phyloP scores from a whole-genome alignment of 2,329 filamentous ascomycete species.

The Claviceps quebecensis region DNA sequence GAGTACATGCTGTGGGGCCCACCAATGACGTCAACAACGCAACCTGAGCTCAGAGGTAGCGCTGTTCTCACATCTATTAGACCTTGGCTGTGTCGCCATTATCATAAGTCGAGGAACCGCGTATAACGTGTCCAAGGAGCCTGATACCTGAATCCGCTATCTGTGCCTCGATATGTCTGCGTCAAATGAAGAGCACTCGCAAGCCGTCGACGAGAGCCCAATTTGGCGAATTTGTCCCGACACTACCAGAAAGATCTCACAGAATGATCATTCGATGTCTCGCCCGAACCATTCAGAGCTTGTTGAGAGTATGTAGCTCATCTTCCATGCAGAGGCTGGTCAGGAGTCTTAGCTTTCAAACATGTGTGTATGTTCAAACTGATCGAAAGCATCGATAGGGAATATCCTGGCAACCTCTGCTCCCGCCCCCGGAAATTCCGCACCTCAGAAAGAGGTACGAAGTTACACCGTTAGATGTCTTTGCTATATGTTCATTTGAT shows the following conservation, averaged over 20 bases:
- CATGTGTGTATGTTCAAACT: not conserved
- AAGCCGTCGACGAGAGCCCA: conserved; percentile 33
- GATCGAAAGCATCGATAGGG: conserved; percentile 33
- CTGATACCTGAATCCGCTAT: not conserved
- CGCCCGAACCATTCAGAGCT: conserved; percentile 65
- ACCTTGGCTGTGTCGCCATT: not conserved
- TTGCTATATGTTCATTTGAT: not conserved
- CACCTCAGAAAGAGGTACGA: conserved; percentile 58
- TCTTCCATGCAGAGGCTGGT: not conserved
- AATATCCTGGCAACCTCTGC: conserved; percentile 75
- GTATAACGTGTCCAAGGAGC: not conserved
- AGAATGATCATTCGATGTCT: conserved; percentile 58
- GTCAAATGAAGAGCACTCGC: conserved; percentile 9
- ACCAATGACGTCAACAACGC: conserved; percentile 9
- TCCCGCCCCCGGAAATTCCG: conserved; percentile 66
- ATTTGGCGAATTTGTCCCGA: conserved; percentile 40
- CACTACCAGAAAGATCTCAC: conserved; percentile 48
- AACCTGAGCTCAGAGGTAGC: no score
- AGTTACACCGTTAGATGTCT: conserved; percentile 6
- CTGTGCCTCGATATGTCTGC: conserved; percentile 15
- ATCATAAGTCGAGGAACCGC: not conserved
- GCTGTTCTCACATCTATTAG: no score
- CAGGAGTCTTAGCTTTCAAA: not conserved
- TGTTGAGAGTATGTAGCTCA: conserved; percentile 53
- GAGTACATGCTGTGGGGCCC: no score